Percentiles rank a stretch among this genome's conserved stretches.
phyloP scores from a whole-genome alignment of 345 rosid genomes.

The Ceriops zippeliana region DNA sequence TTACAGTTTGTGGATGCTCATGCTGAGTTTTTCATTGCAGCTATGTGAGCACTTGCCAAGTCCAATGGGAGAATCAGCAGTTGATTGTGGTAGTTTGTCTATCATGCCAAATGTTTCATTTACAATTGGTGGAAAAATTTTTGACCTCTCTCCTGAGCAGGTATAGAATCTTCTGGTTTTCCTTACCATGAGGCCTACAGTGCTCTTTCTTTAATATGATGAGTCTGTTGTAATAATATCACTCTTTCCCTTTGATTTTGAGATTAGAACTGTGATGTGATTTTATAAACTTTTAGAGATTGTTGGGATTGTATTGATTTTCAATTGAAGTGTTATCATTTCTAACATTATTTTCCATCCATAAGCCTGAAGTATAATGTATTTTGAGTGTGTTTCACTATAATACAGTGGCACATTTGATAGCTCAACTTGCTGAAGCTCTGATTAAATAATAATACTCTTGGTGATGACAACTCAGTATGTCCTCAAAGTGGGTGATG shows the following conservation, averaged over 20 bases:
- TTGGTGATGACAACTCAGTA: slow-evolving; percentile 47
- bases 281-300: too few relatives aligned
- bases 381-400: not conserved
- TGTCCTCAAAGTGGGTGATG: slow-evolving; percentile 82
- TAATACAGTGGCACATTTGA: not conserved
- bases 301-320: too few relatives aligned
- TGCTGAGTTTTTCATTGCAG: slow-evolving; percentile 33
- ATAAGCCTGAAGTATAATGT: not conserved
- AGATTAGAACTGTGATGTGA: too few relatives aligned
- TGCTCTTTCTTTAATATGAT: not conserved
- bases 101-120: slow-evolving; percentile 79
- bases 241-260: too few relatives aligned
- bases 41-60: slow-evolving; percentile 78
- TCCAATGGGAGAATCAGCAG: slow-evolving; percentile 82
- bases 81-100: slow-evolving; percentile 56
- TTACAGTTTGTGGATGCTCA: not conserved
- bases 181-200: not conserved
- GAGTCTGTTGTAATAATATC: not conserved
- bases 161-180: slow-evolving; percentile 29
- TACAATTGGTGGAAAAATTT: slow-evolving; percentile 66
- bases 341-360: too few relatives aligned
- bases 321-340: too few relatives aligned
- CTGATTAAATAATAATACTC: not conserved
- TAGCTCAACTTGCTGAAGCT: not conserved
- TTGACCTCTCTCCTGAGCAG: slow-evolving; percentile 77